Evolutionary conservation across 2,329 filamentous ascomycete species (phyloP), one percentile per base, ranked within the genome.

Genomic region (Harringtonia aguacate): DNA sequence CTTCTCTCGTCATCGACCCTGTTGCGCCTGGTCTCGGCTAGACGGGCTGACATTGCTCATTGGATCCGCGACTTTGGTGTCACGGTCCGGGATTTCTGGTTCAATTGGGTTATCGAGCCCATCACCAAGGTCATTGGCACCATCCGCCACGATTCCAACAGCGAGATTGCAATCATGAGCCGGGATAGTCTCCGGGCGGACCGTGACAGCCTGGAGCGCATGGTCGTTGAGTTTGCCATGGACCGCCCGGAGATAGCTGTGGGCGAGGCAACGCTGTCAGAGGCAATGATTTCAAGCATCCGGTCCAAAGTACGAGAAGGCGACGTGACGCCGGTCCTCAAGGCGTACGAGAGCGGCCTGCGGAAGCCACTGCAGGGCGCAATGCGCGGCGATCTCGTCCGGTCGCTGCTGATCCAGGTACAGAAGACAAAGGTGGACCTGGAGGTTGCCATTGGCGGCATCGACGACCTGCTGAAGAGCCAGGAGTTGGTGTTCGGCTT

Each of bases 391-490:
- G 90, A 97, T 55, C 72, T 98, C 24, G 76, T 97, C 30, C 81
- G 90, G 41, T 88, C 90, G 5, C 76, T 98, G 24, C 71, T 98
- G 36, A 97, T 98, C 44, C 92, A 98, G 59, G 82, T 98, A 31
- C 92, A 98, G 58, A 98, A 98, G 72, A 97, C 92, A 20, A 98
- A 98, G 68, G 92, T 98, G 9, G 92, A 98, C 57, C 80, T 98
- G 13, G 92, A 98, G 62, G 81, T 97, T 48, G 92, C 92, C 14
- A 89, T 98, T 67, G 87, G 85, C 47, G 92, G 92, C 17, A 98
- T 98, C 52, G 90, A 98, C 67, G 79, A 87, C 29, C 74, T 98
- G 28, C 73, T 98, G 46, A 95, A 92, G 67, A 95, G 89, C 56
- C 92, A 98, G 59, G 90, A 98, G 59, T 74, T 98, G 39, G 86